A percentile compares a stretch with the other conserved stretches of the same genome.
Conservation (phyloP, 208 protist species). For the Leishmania guyanensis region DNA sequence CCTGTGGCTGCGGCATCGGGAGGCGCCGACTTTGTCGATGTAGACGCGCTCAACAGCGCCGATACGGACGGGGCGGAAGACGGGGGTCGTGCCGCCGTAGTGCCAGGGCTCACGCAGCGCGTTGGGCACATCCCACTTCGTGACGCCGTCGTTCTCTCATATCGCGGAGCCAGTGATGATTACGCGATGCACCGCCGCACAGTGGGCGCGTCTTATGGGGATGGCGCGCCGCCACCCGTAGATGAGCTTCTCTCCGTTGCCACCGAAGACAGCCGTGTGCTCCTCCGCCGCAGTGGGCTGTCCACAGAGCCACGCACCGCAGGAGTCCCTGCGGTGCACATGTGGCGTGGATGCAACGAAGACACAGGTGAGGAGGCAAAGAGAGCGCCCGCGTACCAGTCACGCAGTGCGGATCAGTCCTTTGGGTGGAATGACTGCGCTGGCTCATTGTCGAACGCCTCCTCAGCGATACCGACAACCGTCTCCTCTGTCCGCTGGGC, state of each 20-base stretch:
- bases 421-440: neutral
- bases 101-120: neutral
- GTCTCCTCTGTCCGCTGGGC: slow-evolving; percentile 19
- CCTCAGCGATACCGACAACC: neutral
- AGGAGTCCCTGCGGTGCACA: neutral
- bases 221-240: neutral
- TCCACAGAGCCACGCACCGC: too few species aligned
- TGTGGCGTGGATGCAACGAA: slow-evolving; percentile 6
- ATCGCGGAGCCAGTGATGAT: slow-evolving; percentile 16
- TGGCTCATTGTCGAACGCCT: neutral
- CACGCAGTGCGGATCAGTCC: neutral
- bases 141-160: slow-evolving; percentile 26
- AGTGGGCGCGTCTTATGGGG: neutral
- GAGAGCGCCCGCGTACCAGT: neutral
- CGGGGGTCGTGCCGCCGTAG: neutral
- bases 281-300: slow-evolving; percentile 19
- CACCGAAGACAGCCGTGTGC: slow-evolving; percentile 24
- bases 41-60: slow-evolving; percentile 1
- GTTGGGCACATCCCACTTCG: neutral
- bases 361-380: neutral
- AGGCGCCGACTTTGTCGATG: neutral
- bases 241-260: slow-evolving; percentile 24
- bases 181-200: neutral
- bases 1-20: neutral
- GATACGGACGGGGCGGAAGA: neutral